Conservation (phyloP, 2,329 filamentous ascomycete species). For the Botryotinia calthae region DNA sequence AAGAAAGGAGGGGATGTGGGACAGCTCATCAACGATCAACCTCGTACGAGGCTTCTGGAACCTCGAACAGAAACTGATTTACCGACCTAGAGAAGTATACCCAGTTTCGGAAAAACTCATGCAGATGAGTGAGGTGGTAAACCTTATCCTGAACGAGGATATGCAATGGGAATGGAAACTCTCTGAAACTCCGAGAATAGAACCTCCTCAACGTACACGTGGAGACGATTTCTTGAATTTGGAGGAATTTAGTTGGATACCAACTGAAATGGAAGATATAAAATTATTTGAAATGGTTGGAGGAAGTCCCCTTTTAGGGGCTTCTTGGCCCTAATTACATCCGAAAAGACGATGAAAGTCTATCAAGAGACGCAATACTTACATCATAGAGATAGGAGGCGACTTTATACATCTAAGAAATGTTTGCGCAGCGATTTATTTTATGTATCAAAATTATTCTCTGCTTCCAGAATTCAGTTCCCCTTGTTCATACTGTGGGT, state of each 20-base stretch:
- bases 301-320: neutral
- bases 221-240: neutral
- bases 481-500: neutral
- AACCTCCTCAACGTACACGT: neutral
- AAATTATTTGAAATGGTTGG: neutral
- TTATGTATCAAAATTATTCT: neutral
- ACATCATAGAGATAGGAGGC: neutral
- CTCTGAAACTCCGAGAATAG: neutral
- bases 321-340: neutral
- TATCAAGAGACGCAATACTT: neutral
- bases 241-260: neutral
- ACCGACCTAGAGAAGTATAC: neutral
- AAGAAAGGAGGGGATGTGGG: conserved; percentile 38
- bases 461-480: neutral
- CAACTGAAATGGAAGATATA: neutral
- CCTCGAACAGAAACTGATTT: conserved; percentile 24
- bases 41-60: conserved; percentile 33
- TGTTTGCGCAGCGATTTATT: neutral
- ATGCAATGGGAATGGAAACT: conserved; percentile 23
- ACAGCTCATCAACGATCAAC: conserved; percentile 26
- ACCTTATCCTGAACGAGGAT: conserved; percentile 17
- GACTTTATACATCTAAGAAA: neutral
- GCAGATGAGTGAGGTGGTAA: conserved; percentile 14
- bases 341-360: neutral
- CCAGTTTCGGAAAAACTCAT: neutral